Base-by-base conservation (phyloP, 495 filamentous ascomycete species). In the Neurospora sp. region DNA sequence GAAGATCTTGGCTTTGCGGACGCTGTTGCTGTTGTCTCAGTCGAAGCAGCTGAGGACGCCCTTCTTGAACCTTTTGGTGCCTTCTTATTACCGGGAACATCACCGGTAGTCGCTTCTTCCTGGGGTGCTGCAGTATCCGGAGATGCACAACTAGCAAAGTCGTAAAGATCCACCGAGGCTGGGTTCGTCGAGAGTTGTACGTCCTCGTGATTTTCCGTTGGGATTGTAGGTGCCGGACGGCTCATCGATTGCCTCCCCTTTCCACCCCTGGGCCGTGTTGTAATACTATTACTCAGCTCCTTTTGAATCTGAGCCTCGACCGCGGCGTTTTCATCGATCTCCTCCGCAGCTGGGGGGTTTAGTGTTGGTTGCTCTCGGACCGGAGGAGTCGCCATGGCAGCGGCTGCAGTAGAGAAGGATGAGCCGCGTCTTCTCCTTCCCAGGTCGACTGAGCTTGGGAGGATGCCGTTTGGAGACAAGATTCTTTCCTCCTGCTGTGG, bases 131-230 rank as follows among this genome's bases (percentile, higher is more conserved):
- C 75, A 39, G 11, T 39, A 4, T 43, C 69, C 15, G 79, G 78
- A 13, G 81, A 81, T 10, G 77, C 54, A 15, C 54, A 79, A 69
- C 71, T 76, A n/a, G 78, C 73, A 69, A 84, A 83, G 59, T 83
- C 79, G 74, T 84, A 84, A 2, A 82, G 73, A 45, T 83, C 83
- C 11, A 71, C 43, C 21, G 40, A 70, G 62, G 10, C 15, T 24
- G 28, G 34, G 15, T 40, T 40, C 39, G 10, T 43, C 69, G 54
- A 3, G 54, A 31, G 24, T 34, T 66, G 54, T 66, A 13, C 54
- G 54, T 34, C 15, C 54, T 66, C 28, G 34, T 36, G 13, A 28
- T 4, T 34, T 66, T 66, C 54, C 5, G 28, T 19, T 17, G 28
- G 24, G 24, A 66, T 34, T 11, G 54, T 17, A 34, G 54, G 54